Base-by-base conservation (phyloP, 2,329 filamentous ascomycete genomes). In the Juglanconis sp. region DNA sequence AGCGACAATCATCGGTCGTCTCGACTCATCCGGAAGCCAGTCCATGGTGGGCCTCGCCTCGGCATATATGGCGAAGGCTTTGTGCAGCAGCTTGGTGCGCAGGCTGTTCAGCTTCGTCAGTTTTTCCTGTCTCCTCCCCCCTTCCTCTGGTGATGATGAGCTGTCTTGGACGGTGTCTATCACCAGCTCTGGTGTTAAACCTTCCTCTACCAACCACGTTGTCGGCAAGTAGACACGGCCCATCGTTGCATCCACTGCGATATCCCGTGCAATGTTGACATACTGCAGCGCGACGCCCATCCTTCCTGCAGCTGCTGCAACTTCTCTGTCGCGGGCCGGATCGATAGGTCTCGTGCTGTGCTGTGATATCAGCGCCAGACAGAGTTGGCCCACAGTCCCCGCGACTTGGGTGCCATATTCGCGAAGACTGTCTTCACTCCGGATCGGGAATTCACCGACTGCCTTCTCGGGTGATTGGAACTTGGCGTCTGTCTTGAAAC, bases 281-380 rank as follows among this genome's bases (percentile, higher is more conserved):
- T 88, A 91, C 68, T 92, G 89, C n/a, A 92, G 74, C 1, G 89
- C 88, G 38, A 88, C 81, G 0, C 89, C 89, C 88, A 91, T 91
- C 34, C 79, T 77, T 24, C 79, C 77, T 1, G 87, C 87, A 0
- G 86, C 82, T 15, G 75, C 68, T 13, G 87, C 74, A 5, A 90
- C 76, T 3, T 74, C 68, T 13, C 75, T 69, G 47, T 71, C 64
- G 34, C 77, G 72, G 51, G 71, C 62, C 4, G 64, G 53, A 11
- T 68, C 60, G 51, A 74, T 57, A 42, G 64, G 34, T 62, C 71
- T 63, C 52, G 75, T 38, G 66, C 73, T 79, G 66, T 90, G 84
- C 62, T 82, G 74, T 65, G 89, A 86, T 11, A 88, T 87, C 2
- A 91, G 77, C 68, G 88, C 80, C 7, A 91, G 77, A 65, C 87